These are phyloP conservation scores for Claviceps quebecensis DNA, from an alignment of 2,329 filamentous ascomycete species.

Conservation along the genomic window DNA sequence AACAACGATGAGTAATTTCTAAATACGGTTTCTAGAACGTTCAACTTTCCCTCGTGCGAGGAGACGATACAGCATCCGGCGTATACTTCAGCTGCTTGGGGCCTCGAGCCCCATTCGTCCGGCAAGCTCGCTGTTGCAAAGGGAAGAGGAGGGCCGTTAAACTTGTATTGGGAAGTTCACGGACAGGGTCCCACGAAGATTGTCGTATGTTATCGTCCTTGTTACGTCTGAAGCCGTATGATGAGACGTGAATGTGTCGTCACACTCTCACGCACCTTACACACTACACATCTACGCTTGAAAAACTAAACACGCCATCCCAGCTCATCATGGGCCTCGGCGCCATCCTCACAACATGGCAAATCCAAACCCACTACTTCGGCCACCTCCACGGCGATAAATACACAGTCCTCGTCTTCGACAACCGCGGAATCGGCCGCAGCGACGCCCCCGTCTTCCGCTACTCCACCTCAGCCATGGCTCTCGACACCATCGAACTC, in stretches of 20 bases:
- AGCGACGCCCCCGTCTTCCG: conserved; percentile 64
- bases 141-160: conserved; percentile 58
- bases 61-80: conserved; percentile 52
- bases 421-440: conserved; percentile 74
- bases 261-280: too few relatives aligned
- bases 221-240: too few relatives aligned
- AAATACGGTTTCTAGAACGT: background rate
- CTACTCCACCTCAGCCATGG: conserved; percentile 79
- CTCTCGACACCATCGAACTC: conserved; percentile 60
- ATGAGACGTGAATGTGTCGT: background rate
- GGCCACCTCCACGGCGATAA: conserved; percentile 53
- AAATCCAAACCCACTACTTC: conserved; percentile 71
- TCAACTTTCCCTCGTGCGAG: conserved; percentile 30
- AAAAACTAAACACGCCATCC: background rate
- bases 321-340: conserved; percentile 75
- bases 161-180: conserved; percentile 69
- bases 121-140: conserved; percentile 52
- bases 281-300: too few relatives aligned
- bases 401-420: conserved; percentile 64
- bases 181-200: conserved; percentile 59
- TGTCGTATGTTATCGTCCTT: conserved; percentile 43
- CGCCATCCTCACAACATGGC: conserved; percentile 55
- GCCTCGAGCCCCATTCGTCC: conserved; percentile 48
- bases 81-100: conserved; percentile 53
- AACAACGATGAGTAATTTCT: background rate